Evolutionary conservation across 2,329 filamentous ascomycete genomes (phyloP), one percentile per base, ranked within the genome.

Genomic region (Clonostachys byssicola): DNA sequence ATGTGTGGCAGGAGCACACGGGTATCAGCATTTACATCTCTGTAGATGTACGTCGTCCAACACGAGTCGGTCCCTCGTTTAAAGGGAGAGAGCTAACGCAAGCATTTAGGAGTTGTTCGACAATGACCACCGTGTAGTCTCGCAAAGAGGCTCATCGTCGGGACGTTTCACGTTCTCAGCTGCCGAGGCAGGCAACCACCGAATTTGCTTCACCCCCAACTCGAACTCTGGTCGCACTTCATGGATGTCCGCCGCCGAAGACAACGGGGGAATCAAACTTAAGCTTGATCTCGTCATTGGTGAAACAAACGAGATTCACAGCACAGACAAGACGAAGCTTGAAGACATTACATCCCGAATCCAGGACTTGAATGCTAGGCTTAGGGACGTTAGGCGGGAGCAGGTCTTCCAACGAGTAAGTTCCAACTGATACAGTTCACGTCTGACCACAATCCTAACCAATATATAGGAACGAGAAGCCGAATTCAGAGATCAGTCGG

Each of bases 401-500:
- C 94, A 99, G 78, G 83, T 97, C 48, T 97, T 96, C 74, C 94
- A 99, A 69, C 78, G 92, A 64, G 91, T 95, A 74, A 54, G 76
- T 71, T 20, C 34, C 23, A 30, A 30, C 23, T 30, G 23, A 23
- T 33, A 23, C 20, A 34, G 6, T 35, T 8, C 20, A 33, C 7
- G 13, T 42, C 36, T 18, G 9, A 12, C 12, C 12, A 16, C 6
- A 17, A 39, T 34, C 12, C 14, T 30, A 30, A 30, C 9, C 23
- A 30, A 30, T 30, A 30, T 16, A 30, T 13, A 96, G 89, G 94
- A 97, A 78, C 89, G 94, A 56, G 94, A 99, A 66, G 91, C 91
- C 59, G 92, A 97, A 67, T 99, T 99, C 78, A 83, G 94, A 72
- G 94, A 99, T 71, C 94, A 97, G 70, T 96, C 91, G 59, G 94